phyloP scores from a whole-genome alignment of 208 protist genomes.

The Sergeia podlipaevii region DNA sequence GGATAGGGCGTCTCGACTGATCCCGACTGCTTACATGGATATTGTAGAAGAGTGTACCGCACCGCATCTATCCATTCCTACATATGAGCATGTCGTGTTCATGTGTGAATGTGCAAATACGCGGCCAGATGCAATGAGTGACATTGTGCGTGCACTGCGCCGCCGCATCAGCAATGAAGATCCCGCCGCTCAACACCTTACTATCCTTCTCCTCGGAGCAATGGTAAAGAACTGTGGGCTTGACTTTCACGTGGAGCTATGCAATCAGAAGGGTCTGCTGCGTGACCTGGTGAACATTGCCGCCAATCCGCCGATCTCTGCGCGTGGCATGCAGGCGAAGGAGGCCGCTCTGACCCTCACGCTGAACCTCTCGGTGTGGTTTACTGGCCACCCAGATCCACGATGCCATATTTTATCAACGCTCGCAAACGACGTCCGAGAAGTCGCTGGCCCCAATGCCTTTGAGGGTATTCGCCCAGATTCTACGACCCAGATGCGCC shows the following conservation, averaged over 20 bases:
- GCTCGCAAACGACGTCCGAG: conserved; percentile 62
- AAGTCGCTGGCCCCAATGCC: conserved; percentile 49
- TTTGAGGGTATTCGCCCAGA: conserved; percentile 69
- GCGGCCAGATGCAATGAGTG: conserved; percentile 39
- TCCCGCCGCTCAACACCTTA: conserved; percentile 67
- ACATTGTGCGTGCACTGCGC: conserved; percentile 76
- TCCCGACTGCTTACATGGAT: conserved; percentile 75
- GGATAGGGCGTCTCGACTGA: conserved; percentile 62
- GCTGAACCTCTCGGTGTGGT: conserved; percentile 84
- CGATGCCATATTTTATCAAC: conserved; percentile 56
- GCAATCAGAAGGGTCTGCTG: conserved; percentile 68
- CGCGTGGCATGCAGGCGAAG: conserved; percentile 45
- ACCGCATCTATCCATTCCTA: conserved; percentile 42
- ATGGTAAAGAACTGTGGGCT: conserved; percentile 63
- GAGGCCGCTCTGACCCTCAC: conserved; percentile 65
- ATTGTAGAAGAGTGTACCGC: conserved; percentile 81
- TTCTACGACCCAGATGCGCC: conserved; percentile 20
- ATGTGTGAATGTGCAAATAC: conserved; percentile 68
- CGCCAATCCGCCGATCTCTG: conserved; percentile 31
- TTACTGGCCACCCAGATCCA: conserved; percentile 60
- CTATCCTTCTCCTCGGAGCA: conserved; percentile 55
- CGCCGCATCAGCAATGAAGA: conserved; percentile 63
- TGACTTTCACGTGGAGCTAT: conserved; percentile 61
- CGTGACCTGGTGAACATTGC: conserved; percentile 75
- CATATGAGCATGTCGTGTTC: conserved; percentile 61